A percentile compares a stretch with the other conserved stretches of the same genome.
These are phyloP conservation scores for Lentinula boryana DNA, from an alignment of 768 basidiomycete species.

Conservation along the genomic window DNA sequence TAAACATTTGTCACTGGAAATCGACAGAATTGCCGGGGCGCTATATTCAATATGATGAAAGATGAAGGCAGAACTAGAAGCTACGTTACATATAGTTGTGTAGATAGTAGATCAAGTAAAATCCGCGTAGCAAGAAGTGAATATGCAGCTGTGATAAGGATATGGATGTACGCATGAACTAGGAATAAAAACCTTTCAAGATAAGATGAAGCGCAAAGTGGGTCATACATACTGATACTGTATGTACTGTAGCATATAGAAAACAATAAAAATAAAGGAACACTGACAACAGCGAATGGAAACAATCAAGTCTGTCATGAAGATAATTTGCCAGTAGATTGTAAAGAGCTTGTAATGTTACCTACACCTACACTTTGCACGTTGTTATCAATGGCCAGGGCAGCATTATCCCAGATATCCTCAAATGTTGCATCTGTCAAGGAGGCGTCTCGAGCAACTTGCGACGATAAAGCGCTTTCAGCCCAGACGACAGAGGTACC, in stretches of 20 bases:
- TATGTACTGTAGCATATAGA: not conserved
- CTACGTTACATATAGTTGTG: not conserved
- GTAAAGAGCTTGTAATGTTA: slow-evolving; percentile 43
- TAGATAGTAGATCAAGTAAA: not conserved
- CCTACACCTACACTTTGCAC: slow-evolving; percentile 25
- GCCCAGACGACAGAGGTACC: slow-evolving; percentile 43
- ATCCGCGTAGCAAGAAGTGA: not conserved
- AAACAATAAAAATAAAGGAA: not conserved
- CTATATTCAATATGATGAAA: slow-evolving; percentile 2
- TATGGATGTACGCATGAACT: not conserved
- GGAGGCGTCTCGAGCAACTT: slow-evolving; percentile 46
- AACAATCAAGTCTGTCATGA: slow-evolving; percentile 7
- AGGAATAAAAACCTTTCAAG: not conserved
- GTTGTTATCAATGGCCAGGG: slow-evolving; percentile 26
- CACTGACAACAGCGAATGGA: not conserved
- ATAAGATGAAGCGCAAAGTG: too few species aligned
- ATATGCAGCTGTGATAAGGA: not conserved
- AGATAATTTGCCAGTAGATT: slow-evolving; percentile 21
- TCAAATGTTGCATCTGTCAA: slow-evolving; percentile 39
- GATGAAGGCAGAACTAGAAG: too few species aligned
- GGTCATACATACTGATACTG: too few species aligned
- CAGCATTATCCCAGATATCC: slow-evolving; percentile 41
- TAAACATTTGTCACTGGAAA: not conserved
- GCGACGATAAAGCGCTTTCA: slow-evolving; percentile 40
- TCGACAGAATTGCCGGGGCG: not conserved